Evolutionary conservation across 2,329 filamentous ascomycete genomes (phyloP), one percentile per base, ranked within the genome.

Genomic region (Ceratocystis colombiana): DNA sequence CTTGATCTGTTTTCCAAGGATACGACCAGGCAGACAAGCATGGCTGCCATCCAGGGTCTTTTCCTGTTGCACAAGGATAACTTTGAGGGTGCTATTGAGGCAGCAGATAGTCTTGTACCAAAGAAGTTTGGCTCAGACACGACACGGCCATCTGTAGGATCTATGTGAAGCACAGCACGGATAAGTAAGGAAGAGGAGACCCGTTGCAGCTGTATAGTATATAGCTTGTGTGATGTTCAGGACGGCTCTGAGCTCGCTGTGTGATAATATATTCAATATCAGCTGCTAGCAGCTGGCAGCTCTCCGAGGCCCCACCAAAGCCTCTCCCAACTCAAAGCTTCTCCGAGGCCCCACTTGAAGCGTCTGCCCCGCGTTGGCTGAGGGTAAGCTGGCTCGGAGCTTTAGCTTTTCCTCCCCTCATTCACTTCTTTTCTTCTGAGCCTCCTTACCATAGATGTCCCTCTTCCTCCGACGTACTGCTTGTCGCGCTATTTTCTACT

Each of bases 51-150:
- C 37, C 94, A 99, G 76, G 94, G 94, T 0, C 76, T 99, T 57
- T 99, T 99, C 75, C 75, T 97, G 74, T 96, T 95, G 75, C 95
- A 97, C 77, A 99, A 99, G 77, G 88, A 87, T 69, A 83, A 96
- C 71, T 88, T 92, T 79, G 82, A 91, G 70, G 91, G 93, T 1
- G 93, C 93, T 15, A 92, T 97, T 70, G 77, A 79, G 17, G 91
- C 89, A 87, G 88, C 87, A 1, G 86, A 89, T 69, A 84, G 82
- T 1, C 76, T 90, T 67, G 81, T 86, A 41, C 83, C 83, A 15
- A 76, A 77, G 67, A 81, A 79, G 64, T 80, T 83, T 70, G 82
- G 84, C 72, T 75, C 80, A 0, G 79, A 78, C 44, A 68, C 67
- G 20, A 66, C 64, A 8, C 64, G 67, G 45, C 66, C 67, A 30